Percentiles rank a stretch among this genome's conserved stretches.
Evolutionary conservation across 2,329 filamentous ascomycete species (phyloP).

Genomic region (Graphiopsis chlorocephala): DNA sequence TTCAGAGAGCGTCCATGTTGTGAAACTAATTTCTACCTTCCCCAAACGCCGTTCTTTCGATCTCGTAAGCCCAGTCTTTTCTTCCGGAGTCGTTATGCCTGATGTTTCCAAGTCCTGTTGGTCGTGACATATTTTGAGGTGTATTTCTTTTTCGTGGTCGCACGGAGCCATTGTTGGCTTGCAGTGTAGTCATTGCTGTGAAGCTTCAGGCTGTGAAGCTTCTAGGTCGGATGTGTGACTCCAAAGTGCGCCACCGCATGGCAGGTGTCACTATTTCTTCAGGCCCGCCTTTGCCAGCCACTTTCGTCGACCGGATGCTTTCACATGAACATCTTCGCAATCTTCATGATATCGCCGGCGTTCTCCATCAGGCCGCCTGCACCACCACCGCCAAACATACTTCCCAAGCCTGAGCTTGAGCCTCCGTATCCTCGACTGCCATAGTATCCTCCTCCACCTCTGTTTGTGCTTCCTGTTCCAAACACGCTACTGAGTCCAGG

Average conservation of each 20-base stretch:
- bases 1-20: neutral
- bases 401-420: conserved; percentile 31
- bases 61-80: neutral
- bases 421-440: conserved; percentile 44
- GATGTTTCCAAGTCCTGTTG: neutral
- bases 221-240: neutral
- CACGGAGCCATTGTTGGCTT: neutral
- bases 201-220: neutral
- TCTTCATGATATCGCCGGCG: conserved; percentile 48
- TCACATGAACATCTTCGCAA: conserved; percentile 54
- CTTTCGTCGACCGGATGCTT: neutral
- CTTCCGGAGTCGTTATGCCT: neutral
- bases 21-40: neutral
- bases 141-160: neutral
- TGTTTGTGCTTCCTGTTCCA: conserved; percentile 24
- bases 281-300: neutral
- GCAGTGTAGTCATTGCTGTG: neutral
- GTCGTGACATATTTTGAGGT: neutral
- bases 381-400: conserved; percentile 15
- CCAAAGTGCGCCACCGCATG: neutral
- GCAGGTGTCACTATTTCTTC: neutral
- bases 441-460: conserved; percentile 42
- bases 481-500: conserved; percentile 39
- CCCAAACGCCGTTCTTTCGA: neutral
- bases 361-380: conserved; percentile 44